Evolutionary conservation across 169 alveolate genomes (phyloP).

Genomic region (Cystoisospora suis): DNA sequence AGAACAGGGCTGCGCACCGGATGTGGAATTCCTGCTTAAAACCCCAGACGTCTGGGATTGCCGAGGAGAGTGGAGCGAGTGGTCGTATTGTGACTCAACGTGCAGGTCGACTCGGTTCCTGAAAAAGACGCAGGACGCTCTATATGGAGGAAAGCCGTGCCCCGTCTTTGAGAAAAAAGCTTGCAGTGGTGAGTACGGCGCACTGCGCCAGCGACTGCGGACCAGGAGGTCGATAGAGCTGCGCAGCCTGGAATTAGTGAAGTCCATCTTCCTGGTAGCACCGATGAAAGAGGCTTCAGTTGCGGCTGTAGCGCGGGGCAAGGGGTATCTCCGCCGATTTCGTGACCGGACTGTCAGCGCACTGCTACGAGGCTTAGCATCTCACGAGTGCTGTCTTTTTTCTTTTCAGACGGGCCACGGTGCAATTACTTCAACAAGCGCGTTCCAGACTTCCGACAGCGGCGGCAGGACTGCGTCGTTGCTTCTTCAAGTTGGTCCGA

Average conservation of each 20-base stretch:
- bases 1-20: background rate
- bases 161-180: background rate
- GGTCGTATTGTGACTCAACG: constrained; percentile 41
- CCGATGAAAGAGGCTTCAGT: too few relatives aligned
- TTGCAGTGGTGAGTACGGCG: background rate
- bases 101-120: constrained; percentile 10
- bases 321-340: too few relatives aligned
- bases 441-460: background rate
- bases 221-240: background rate
- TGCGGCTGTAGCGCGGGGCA: too few relatives aligned
- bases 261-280: background rate
- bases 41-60: background rate
- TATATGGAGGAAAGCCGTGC: constrained; percentile 13
- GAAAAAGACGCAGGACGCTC: background rate
- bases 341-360: too few relatives aligned
- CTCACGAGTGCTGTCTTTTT: background rate
- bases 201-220: background rate
- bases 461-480: background rate
- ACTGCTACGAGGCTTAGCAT: too few relatives aligned
- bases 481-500: constrained; percentile 22
- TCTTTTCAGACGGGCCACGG: constrained; percentile 13
- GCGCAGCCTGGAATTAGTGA: background rate
- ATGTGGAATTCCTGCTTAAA: constrained; percentile 11
- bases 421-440: background rate
- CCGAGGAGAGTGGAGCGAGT: constrained; percentile 31